Base-by-base conservation (phyloP, 495 filamentous ascomycete species). In the Neurospora terricola region DNA sequence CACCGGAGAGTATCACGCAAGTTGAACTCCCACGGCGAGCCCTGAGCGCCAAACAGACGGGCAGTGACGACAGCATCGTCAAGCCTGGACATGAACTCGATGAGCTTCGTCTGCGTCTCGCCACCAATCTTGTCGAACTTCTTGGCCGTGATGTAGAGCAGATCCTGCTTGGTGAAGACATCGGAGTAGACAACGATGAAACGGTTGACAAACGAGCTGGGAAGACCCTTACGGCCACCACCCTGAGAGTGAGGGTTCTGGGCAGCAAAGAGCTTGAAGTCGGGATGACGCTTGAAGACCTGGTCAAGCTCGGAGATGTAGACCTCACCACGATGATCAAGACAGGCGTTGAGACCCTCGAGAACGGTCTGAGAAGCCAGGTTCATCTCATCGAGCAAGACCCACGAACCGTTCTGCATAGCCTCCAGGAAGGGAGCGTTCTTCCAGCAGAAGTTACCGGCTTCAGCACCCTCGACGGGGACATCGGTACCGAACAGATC, bases 181-280 rank as follows among this genome's bases (percentile, higher is more conserved):
- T 98, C 96, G 73, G 94, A 91, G 84, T 97, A 98, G 0, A 98
- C 96, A 3, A 99, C 94, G 39, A 94, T 97, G 78, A 99, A 99
- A 66, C 96, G 92, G 80, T 99, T 97, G 54, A 98, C 94, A 72
- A 99, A 99, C 7, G 96, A 98, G 71, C 91, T 91, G 4, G 96
- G 96, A 72, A 99, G 83, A 12, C 96, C 96, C 83, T 99, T 99
- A 78, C 96, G 88, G 6, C 96, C 96, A 66, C 94, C 94, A 71
- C 96, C 96, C 80, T 98, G 96, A 78, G 96, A 93, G 82, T 98
- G 95, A 21, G 96, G 96, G 77, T 99, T 99, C 79, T 99, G 96
- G 0, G 96, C 93, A 23, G 96, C 96, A 78, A 99, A 99, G 6
- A 98, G 88, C 66, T 91, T 89, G 78, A 98, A 98, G 72, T 96